phyloP scores from a whole-genome alignment of 2,329 filamentous ascomycete species.

The Lecanosticta acicola region DNA sequence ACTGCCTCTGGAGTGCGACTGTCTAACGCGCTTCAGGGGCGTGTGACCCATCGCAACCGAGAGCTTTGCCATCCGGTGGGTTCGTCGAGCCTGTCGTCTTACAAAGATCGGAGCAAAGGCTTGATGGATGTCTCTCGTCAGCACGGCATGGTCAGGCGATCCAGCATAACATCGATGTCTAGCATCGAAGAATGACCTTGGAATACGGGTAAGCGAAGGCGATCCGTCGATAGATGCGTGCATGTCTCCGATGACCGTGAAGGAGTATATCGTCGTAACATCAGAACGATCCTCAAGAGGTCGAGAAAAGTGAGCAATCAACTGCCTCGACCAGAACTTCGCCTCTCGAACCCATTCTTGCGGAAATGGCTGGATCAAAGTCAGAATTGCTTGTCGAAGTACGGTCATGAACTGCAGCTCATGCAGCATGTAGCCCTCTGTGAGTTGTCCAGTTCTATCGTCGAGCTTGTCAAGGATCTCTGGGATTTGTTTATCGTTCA shows the following conservation, averaged over 20 bases:
- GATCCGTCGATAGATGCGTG: conserved; percentile 25
- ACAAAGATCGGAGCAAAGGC: conserved; percentile 41
- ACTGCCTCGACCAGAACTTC: conserved; percentile 39
- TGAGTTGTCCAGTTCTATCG: conserved; percentile 18
- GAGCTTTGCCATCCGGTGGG: conserved; percentile 7
- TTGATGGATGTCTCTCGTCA: conserved; percentile 42
- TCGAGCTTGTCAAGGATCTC: conserved; percentile 22
- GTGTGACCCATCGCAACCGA: conserved; percentile 7
- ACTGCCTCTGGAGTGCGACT: conserved; percentile 1
- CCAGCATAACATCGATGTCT: conserved; percentile 41
- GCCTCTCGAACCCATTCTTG: conserved; percentile 39
- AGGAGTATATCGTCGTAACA: conserved; percentile 39
- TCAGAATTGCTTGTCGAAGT: conserved; percentile 29
- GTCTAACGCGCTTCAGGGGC: conserved; percentile 8
- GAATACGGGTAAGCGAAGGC: conserved; percentile 32
- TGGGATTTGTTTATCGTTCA: conserved; percentile 27
- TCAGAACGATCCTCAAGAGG: conserved; percentile 19
- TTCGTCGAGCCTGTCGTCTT: conserved; percentile 14
- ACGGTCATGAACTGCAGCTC: conserved; percentile 35
- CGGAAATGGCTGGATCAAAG: conserved; percentile 33
- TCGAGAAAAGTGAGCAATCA: conserved; percentile 32
- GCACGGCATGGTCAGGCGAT: conserved; percentile 42
- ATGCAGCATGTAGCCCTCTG: conserved; percentile 9
- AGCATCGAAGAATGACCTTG: conserved; percentile 42
- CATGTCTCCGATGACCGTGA: conserved; percentile 36